Percentiles rank a stretch among this genome's conserved stretches.
phyloP scores from a whole-genome alignment of 768 basidiomycete species.

The Peribolospora kevripleyi region DNA sequence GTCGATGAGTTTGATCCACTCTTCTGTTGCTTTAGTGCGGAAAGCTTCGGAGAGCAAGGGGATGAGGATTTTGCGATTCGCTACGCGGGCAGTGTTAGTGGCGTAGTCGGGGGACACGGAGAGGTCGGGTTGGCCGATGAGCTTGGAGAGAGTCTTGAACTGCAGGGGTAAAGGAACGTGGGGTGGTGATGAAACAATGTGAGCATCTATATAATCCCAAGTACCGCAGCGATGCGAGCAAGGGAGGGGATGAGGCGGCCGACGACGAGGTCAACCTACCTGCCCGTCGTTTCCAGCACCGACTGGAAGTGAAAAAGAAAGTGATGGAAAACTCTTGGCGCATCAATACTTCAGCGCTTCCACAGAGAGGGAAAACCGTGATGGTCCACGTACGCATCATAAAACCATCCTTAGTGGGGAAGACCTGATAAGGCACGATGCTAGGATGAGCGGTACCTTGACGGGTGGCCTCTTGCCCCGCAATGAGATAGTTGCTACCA shows the following conservation, averaged over 20 bases:
- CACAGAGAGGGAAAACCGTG: too few relatives aligned
- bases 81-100: slow-evolving; percentile 51
- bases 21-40: slow-evolving; percentile 31
- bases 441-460: slow-evolving; percentile 88
- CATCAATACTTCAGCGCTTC: slow-evolving; percentile 31
- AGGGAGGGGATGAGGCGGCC: not conserved
- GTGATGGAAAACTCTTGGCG: not conserved
- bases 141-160: slow-evolving; percentile 44
- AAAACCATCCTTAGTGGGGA: slow-evolving; percentile 63
- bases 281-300: slow-evolving; percentile 56
- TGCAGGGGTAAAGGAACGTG: slow-evolving; percentile 18
- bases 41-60: slow-evolving; percentile 40
- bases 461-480: slow-evolving; percentile 53
- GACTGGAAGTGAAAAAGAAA: not conserved
- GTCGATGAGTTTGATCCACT: slow-evolving; percentile 52
- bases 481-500: slow-evolving; percentile 75
- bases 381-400: slow-evolving; percentile 31
- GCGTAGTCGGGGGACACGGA: slow-evolving; percentile 37
- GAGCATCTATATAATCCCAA: not conserved
- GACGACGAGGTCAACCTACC: slow-evolving; percentile 20
- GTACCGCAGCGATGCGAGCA: not conserved
- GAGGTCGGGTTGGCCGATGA: slow-evolving; percentile 39
- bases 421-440: slow-evolving; percentile 79
- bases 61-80: slow-evolving; percentile 45
- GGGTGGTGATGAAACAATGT: not conserved